These are phyloP conservation scores for Ramularia collo-cygni DNA, from an alignment of 2,329 filamentous ascomycete genomes.

Conservation along the genomic window DNA sequence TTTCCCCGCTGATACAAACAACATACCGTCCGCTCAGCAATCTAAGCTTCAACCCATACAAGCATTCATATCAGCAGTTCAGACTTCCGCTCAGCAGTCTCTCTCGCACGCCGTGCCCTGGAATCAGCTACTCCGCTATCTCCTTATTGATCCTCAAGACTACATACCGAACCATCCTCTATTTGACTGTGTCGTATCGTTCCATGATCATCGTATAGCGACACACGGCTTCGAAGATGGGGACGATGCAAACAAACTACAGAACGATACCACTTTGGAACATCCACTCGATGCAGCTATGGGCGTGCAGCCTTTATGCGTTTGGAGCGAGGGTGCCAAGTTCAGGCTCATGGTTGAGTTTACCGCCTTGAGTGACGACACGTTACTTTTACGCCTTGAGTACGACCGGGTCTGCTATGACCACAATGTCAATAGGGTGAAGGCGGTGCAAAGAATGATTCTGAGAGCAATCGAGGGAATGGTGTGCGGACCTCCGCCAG, in stretches of 20 bases:
- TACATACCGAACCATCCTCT: background rate
- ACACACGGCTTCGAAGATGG: too few relatives aligned
- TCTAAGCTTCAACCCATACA: background rate
- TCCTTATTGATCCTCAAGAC: too few relatives aligned
- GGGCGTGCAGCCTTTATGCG: too few relatives aligned
- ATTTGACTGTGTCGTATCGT: background rate
- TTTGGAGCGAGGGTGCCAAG: too few relatives aligned
- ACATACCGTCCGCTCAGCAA: background rate
- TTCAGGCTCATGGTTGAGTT: background rate
- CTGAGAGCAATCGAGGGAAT: too few relatives aligned
- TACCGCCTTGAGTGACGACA: background rate
- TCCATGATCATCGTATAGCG: background rate
- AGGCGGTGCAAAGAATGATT: too few relatives aligned
- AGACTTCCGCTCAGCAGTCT: background rate
- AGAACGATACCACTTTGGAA: background rate
- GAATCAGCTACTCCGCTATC: background rate
- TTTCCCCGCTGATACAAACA: background rate
- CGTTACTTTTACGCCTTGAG: background rate
- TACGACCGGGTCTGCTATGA: background rate
- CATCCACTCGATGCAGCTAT: too few relatives aligned
- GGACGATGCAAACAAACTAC: too few relatives aligned
- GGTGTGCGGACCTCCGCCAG: too few relatives aligned
- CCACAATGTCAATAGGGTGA: too few relatives aligned
- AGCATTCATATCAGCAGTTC: too few relatives aligned
- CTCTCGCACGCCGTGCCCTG: background rate